Base-by-base conservation (phyloP, 2,329 filamentous ascomycete genomes). In the Cordyceps javanica region DNA sequence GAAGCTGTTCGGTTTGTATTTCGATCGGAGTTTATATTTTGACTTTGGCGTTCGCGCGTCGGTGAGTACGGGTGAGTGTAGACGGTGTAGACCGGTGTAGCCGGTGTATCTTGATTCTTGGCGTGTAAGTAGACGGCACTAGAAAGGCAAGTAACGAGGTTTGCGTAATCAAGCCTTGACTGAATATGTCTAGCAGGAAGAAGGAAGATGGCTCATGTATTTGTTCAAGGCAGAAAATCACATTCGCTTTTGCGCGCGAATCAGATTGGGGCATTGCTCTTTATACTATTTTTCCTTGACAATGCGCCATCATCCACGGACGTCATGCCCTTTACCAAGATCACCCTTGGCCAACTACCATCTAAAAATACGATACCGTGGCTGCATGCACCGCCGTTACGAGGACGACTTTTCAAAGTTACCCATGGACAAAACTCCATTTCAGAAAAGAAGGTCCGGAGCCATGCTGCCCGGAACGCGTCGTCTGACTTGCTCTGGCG, bases 401-500 rank as follows among this genome's bases (percentile, higher is more conserved):
- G 32, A 41, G 30, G 39, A 3, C 46, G 26, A n/a, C 16, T 44
- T 16, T 19, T 16, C 36, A 38, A 13, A 34, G 14, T 46, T 55
- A 41, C 28, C 41, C 41, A 42, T 32, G n/a, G 26, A 10, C 14
- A 32, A 44, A 30, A 42, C 7, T 7, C 30, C 34, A 53, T 42
- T 14, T 30, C 16, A 21, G 5, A 44, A 10, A 44, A 26, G 16
- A 39, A n/a, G 26, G 14, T 28, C 30, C 13, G 21, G 28, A 13
- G 26, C 34, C 51, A 48, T 49, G 44, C 42, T 39, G 42, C 42
- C 30, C 32, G 14, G 25, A n/a, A 14, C 32, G 42, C 34, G 57
- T 59, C 57, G 55, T 38, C 57, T 59, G 57, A 59, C 57, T 41
- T 54, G 50, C 42, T 42, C 36, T 41, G 42, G 44, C 57, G 57